Conservation (phyloP, 2,329 filamentous ascomycete species). For the Hypoxylon sp. region DNA sequence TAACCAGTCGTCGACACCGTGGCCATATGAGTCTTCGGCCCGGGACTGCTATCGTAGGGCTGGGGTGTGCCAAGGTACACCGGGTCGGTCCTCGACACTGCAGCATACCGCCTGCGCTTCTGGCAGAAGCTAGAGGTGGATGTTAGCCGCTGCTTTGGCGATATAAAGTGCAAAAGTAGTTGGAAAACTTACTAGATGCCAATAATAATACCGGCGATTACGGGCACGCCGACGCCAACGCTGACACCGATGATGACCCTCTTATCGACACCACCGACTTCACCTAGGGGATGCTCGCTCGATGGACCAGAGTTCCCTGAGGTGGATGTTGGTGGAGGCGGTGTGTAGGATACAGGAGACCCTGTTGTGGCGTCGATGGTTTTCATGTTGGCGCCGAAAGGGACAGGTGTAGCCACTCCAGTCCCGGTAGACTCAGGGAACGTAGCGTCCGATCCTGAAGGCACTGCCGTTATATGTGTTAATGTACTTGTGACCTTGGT, state of each 20-base stretch:
- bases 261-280: conserved; percentile 55
- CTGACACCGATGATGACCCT: conserved; percentile 62
- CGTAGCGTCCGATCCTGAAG: conserved; percentile 53
- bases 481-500: conserved; percentile 54
- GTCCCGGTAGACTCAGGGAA: conserved; percentile 56
- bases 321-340: conserved; percentile 49
- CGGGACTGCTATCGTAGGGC: conserved; percentile 7
- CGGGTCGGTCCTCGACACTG: conserved; percentile 27
- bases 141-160: conserved; percentile 28
- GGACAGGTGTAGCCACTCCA: conserved; percentile 52
- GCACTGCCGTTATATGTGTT: conserved; percentile 58
- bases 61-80: conserved; percentile 33
- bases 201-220: conserved; percentile 52
- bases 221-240: conserved; percentile 60
- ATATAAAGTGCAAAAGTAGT: neutral
- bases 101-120: conserved; percentile 37
- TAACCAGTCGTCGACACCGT: neutral
- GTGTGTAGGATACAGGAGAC: conserved; percentile 59
- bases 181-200: conserved; percentile 52
- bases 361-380: conserved; percentile 57
- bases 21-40: conserved; percentile 7
- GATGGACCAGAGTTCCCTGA: conserved; percentile 31
- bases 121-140: conserved; percentile 28
- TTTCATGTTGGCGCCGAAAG: conserved; percentile 59
- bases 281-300: conserved; percentile 37